Evolutionary conservation across 1,284 basidiomycete species (phyloP), one percentile per base, ranked within the genome.

Genomic region (Takashimella tepidaria): DNA sequence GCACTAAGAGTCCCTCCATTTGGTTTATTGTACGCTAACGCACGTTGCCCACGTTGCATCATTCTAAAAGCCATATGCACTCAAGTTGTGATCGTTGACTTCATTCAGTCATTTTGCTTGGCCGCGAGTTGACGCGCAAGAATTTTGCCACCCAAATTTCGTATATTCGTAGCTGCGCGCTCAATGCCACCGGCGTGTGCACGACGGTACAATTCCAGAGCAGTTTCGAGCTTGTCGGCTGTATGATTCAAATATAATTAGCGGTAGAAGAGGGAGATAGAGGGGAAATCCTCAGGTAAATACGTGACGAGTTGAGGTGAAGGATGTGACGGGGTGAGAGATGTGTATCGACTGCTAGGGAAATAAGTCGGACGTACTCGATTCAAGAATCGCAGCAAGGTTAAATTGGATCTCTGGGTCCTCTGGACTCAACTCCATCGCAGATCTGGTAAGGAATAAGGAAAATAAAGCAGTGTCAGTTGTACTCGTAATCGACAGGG

Each of bases 321-420:
- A 47, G 26, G n/a, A n/a, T n/a, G n/a, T n/a, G n/a, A 16, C 31
- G 31, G 31, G 31, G 31, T n/a, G 16, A 37, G 19, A 41, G 47
- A 19, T 6, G 23, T 8, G 31, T 37, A 8, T 37, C 31, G 16
- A 37, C 31, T n/a, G 21, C 22, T 4, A 22, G n/a, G 10, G 40
- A 23, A 1, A 25, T n/a, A 64, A n/a, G n/a, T n/a, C n/a, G n/a
- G n/a, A n/a, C 69, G 54, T 52, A 73, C 72, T 74, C 26, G 72
- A 72, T 53, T 76, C 74, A 3, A 76, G 65, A 20, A 75, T 64
- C 1, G 74, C 74, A 24, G 88, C 92, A 51, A 93, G 82, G 77
- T 93, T 96, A 80, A 92, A 96, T 26, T 89, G 87, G 69, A 95
- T 92, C 67, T 97, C 92, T 66, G 90, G 85, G 78, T 96, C 92